These are phyloP conservation scores for Paradendryphiella salina DNA, from an alignment of 2,329 filamentous ascomycete species.

Conservation along the genomic window DNA sequence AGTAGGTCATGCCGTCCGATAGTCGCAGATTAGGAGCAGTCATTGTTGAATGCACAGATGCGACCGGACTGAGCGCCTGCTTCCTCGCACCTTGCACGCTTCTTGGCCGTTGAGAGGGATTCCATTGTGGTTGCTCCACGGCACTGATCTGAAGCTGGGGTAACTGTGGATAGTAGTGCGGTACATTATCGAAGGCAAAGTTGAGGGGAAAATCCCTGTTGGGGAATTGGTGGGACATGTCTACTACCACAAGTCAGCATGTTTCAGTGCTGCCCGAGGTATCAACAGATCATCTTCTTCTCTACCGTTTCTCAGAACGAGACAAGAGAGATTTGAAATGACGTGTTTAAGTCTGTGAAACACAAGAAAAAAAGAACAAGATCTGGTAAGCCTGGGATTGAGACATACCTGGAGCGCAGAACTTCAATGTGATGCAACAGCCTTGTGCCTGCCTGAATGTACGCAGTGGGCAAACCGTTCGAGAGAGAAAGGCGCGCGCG, in stretches of 20 bases:
- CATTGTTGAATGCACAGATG: constrained; percentile 16
- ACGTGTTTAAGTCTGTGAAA: neutral
- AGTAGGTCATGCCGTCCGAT: constrained; percentile 7
- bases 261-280: constrained; percentile 12
- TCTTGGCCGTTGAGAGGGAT: constrained; percentile 9
- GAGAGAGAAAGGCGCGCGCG: constrained; percentile 26
- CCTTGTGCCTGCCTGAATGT: constrained; percentile 37
- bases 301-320: neutral
- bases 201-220: constrained; percentile 22
- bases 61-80: constrained; percentile 24
- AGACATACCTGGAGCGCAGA: constrained; percentile 6
- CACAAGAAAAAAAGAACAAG: neutral
- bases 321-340: neutral
- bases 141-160: constrained; percentile 15
- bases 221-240: constrained; percentile 35
- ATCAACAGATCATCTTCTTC: constrained; percentile 1
- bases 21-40: constrained; percentile 14
- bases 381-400: constrained; percentile 2
- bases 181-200: constrained; percentile 19
- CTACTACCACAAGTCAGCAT: constrained; percentile 33
- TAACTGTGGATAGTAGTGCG: constrained; percentile 15
- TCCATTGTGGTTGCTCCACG: constrained; percentile 25
- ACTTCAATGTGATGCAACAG: constrained; percentile 27
- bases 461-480: constrained; percentile 21
- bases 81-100: constrained; percentile 14